phyloP scores from a whole-genome alignment of 164 flowering plant species.

The Brasenia schreberi region DNA sequence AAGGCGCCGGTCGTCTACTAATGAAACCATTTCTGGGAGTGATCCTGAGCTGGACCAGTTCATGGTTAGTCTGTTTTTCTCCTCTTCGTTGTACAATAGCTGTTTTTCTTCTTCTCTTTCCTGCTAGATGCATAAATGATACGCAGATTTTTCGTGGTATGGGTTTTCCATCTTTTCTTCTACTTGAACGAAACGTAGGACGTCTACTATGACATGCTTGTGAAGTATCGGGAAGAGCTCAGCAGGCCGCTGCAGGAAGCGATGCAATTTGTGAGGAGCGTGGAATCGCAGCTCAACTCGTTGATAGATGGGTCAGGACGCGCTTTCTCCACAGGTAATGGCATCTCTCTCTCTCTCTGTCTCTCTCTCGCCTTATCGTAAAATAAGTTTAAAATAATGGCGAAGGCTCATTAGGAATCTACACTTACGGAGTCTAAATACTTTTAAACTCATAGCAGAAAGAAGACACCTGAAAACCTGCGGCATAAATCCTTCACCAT shows the following conservation, averaged over 20 bases:
- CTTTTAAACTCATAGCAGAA: neutral
- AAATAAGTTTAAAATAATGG: neutral
- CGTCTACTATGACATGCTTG: conserved; percentile 85
- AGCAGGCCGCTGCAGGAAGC: conserved; percentile 93
- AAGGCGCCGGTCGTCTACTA: conserved; percentile 36
- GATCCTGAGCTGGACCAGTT: conserved; percentile 97
- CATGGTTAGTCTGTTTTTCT: conserved; percentile 29
- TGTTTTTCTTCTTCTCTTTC: neutral
- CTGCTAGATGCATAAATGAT: too few species aligned
- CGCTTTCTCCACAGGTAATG: conserved; percentile 41
- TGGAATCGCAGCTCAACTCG: conserved; percentile 73
- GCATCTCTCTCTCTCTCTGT: conserved; percentile 2
- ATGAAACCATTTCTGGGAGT: conserved; percentile 21
- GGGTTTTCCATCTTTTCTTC: neutral
- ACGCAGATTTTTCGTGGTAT: too few species aligned
- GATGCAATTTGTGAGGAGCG: conserved; percentile 83
- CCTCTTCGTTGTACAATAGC: neutral
- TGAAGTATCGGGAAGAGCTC: conserved; percentile 83
- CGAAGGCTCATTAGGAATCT: neutral
- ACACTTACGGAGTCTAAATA: neutral
- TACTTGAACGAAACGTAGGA: conserved; percentile 28
- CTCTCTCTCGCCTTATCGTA: neutral
- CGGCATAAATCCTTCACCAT: neutral
- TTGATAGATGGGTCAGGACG: conserved; percentile 36
- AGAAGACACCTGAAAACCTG: neutral